Evolutionary conservation across 2,329 filamentous ascomycete species (phyloP).

Genomic region (Fonsecaea erecta): DNA sequence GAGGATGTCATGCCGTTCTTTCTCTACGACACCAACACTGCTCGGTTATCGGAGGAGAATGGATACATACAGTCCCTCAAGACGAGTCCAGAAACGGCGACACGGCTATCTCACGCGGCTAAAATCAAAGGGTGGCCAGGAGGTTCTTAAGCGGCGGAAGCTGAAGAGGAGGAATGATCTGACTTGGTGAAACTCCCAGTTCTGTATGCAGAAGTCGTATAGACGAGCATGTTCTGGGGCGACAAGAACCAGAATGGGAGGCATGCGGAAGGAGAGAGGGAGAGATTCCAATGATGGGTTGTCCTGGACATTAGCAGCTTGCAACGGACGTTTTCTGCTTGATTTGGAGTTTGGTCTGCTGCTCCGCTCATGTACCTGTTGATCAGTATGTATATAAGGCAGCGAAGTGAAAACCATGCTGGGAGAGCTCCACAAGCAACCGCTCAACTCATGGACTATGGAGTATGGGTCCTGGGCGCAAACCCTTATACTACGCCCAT

Average conservation of each 20-base stretch:
- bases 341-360: not conserved
- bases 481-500: not conserved
- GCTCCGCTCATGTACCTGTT: not conserved
- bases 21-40: conserved; percentile 52
- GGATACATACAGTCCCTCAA: conserved; percentile 63
- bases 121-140: conserved; percentile 58
- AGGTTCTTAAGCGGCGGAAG: conserved; percentile 58
- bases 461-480: not conserved
- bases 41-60: conserved; percentile 51
- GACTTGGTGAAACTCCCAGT: conserved; percentile 51
- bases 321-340: not conserved
- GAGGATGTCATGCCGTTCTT: conserved; percentile 39
- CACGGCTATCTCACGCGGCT: conserved; percentile 64
- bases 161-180: conserved; percentile 58
- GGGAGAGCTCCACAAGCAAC: not conserved
- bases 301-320: not conserved
- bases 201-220: too few relatives aligned
- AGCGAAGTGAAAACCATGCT: not conserved
- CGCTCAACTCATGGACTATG: not conserved
- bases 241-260: not conserved
- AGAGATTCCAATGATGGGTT: not conserved
- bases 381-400: not conserved
- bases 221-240: too few relatives aligned
- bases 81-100: conserved; percentile 64
- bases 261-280: too few relatives aligned